A percentile compares a stretch with the other conserved stretches of the same genome.
These are phyloP conservation scores for Russula olivacea DNA, from an alignment of 768 basidiomycete species.

Conservation along the genomic window DNA sequence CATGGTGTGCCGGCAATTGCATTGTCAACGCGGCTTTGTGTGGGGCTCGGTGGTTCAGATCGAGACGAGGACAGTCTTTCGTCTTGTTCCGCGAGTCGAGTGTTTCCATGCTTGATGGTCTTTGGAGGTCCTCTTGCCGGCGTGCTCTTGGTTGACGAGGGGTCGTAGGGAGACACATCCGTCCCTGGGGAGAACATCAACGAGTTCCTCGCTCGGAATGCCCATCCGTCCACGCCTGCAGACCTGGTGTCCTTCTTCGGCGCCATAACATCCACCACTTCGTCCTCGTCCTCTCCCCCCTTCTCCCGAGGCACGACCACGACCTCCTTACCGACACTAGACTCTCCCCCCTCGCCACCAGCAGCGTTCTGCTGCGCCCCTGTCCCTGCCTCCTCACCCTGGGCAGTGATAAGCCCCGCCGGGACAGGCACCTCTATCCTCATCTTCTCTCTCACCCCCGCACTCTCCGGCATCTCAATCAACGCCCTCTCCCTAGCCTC, in stretches of 20 bases:
- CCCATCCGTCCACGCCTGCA: conserved; percentile 76
- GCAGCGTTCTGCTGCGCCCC: conserved; percentile 28
- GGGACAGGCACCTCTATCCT: conserved; percentile 53
- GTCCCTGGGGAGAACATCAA: conserved; percentile 95
- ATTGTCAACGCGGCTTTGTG: conserved; percentile 82
- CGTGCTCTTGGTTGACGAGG: conserved; percentile 30
- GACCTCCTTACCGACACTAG: conserved; percentile 27
- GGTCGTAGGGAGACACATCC: conserved; percentile 72
- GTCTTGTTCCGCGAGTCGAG: conserved; percentile 73
- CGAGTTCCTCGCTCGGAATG: conserved; percentile 86
- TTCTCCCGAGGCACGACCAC: conserved; percentile 24
- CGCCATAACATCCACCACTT: conserved; percentile 68
- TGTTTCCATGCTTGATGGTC: conserved; percentile 72
- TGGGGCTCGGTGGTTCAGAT: conserved; percentile 79
- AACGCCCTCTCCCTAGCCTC: conserved; percentile 65
- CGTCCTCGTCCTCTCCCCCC: conserved; percentile 24
- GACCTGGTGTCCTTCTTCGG: conserved; percentile 65
- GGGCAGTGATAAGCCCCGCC: conserved; percentile 47
- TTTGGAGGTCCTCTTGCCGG: conserved; percentile 44
- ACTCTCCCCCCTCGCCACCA: conserved; percentile 28
- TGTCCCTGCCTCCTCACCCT: conserved; percentile 22
- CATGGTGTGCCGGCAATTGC: conserved; percentile 92
- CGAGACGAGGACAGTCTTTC: conserved; percentile 39
- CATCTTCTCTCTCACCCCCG: conserved; percentile 62
- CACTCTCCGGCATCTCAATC: conserved; percentile 46